Evolutionary conservation across 257 asterid species (phyloP).

Genomic region (Solanum piurae): DNA sequence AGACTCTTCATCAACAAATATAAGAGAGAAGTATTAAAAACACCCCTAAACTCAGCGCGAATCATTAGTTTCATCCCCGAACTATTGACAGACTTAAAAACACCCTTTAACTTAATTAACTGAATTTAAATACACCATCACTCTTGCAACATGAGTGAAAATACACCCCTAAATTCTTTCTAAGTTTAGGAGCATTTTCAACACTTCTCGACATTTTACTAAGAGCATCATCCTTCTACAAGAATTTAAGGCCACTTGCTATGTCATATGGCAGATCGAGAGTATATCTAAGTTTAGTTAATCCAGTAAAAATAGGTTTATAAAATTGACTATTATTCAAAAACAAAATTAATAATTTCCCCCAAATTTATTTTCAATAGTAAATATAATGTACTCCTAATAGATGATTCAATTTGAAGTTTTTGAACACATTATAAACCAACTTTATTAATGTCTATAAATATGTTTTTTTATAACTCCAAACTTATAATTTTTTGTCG

Average conservation of each 20-base stretch:
- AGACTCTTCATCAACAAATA: background rate
- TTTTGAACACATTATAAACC: background rate
- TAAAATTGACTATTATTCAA: fast-evolving
- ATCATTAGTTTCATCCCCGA: too few species aligned
- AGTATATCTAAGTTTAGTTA: too few species aligned
- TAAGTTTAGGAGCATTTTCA: too few species aligned
- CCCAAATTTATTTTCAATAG: too few species aligned
- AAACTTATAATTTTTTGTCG: background rate
- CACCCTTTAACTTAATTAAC: too few species aligned
- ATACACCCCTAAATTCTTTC: background rate
- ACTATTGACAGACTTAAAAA: background rate
- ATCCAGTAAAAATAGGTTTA: fast-evolving
- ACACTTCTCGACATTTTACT: background rate
- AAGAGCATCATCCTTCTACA: background rate
- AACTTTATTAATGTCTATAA: background rate
- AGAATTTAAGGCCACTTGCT: too few species aligned
- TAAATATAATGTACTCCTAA: background rate
- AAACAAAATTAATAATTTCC: too few species aligned
- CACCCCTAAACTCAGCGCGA: fast-evolving
- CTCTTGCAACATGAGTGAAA: background rate
- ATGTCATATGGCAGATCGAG: fast-evolving
- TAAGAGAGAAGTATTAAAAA: too few species aligned
- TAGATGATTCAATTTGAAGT: background rate
- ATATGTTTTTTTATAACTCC: background rate
- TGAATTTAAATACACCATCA: too few species aligned